Percentiles rank a stretch among this genome's conserved stretches.
phyloP scores from a whole-genome alignment of 192 early-diverging fungal species.

The Rhizophagus clarus region DNA sequence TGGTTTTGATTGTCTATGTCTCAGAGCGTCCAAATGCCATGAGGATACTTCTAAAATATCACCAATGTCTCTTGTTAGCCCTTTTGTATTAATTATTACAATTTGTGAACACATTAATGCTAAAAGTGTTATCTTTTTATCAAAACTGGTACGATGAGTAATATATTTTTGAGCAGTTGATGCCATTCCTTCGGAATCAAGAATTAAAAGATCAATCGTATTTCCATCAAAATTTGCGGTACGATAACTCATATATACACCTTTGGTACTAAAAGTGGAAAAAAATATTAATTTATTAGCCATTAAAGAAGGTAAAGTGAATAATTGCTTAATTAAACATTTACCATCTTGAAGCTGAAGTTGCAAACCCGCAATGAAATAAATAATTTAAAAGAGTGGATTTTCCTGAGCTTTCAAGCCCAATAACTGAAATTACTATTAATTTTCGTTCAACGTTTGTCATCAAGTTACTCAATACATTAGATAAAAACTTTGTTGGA shows the following conservation, averaged over 20 bases:
- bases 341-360: conserved; percentile 8
- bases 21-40: conserved; percentile 1
- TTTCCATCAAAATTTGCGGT: neutral
- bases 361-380: conserved; percentile 3
- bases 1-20: conserved; percentile 9
- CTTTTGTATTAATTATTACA: conserved; percentile 12
- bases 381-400: conserved; percentile 15
- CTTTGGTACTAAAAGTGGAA: conserved; percentile 5
- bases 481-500: neutral
- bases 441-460: neutral
- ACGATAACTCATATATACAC: conserved; percentile 3
- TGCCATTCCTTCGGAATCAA: conserved; percentile 5
- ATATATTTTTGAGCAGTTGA: conserved; percentile 17
- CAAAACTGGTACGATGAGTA: neutral
- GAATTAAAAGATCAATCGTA: neutral
- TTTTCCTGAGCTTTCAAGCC: conserved; percentile 10
- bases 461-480: neutral
- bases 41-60: conserved; percentile 14
- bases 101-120: conserved; percentile 18
- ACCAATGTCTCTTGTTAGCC: neutral
- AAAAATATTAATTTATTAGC: neutral
- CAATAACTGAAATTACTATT: conserved; percentile 4
- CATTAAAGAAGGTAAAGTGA: too few relatives aligned
- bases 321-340: neutral
- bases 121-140: conserved; percentile 14